phyloP scores from a whole-genome alignment of 768 basidiomycete genomes.

The Lactarius indigo region DNA sequence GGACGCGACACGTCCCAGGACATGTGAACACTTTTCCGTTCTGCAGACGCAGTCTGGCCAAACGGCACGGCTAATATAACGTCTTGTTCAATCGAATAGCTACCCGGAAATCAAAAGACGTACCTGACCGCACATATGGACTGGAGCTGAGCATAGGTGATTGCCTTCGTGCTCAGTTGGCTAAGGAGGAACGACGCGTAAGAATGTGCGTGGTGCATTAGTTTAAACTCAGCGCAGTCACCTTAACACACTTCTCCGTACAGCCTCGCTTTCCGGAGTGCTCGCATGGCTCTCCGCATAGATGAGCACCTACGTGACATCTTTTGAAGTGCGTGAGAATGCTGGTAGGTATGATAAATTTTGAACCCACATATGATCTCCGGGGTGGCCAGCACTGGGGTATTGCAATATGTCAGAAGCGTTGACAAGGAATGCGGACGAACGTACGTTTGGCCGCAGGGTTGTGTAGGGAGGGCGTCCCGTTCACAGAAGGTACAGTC shows the following conservation, averaged over 20 bases:
- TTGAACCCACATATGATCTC: neutral
- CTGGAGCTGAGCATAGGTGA: constrained; percentile 50
- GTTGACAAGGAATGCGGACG: neutral
- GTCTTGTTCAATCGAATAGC: neutral
- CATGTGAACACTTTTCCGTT: constrained; percentile 1
- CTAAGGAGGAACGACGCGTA: neutral
- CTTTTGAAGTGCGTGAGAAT: constrained; percentile 31
- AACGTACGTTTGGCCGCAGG: neutral
- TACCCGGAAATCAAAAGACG: neutral
- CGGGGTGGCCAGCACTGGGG: neutral
- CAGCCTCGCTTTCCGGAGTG: constrained; percentile 49
- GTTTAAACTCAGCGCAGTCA: constrained; percentile 40
- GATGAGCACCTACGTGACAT: constrained; percentile 41
- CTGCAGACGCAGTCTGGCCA: neutral
- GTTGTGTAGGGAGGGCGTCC: neutral
- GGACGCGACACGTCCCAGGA: neutral
- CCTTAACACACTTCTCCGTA: constrained; percentile 17
- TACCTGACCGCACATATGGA: constrained; percentile 57
- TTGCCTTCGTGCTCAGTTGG: constrained; percentile 34
- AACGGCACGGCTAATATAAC: constrained; percentile 7
- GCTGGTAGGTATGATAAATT: neutral
- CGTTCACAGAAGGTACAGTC: neutral
- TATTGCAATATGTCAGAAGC: fast-evolving
- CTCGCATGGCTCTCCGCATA: constrained; percentile 51
- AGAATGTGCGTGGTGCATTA: neutral